Evolutionary conservation across 345 rosid genomes (phyloP).

Genomic region (Camelina hispida): DNA sequence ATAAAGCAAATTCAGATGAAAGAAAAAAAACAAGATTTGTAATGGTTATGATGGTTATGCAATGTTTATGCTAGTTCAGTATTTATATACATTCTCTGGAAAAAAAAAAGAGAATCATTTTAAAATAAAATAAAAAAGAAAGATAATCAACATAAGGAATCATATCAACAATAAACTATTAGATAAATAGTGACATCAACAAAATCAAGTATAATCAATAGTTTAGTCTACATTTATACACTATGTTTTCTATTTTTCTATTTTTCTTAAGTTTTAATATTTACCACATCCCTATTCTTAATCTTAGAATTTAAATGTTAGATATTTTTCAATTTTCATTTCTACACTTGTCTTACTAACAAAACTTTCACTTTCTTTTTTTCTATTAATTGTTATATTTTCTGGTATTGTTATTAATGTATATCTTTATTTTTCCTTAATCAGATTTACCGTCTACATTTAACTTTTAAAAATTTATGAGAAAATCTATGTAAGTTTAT

Average conservation of each 20-base stretch:
- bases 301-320: neutral
- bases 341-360: neutral
- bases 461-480: neutral
- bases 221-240: neutral
- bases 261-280: neutral
- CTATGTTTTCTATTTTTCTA: neutral
- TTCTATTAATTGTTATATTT: neutral
- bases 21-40: neutral
- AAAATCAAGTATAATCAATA: neutral
- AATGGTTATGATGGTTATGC: neutral
- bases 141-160: neutral
- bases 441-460: neutral
- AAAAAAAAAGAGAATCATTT: too few species aligned
- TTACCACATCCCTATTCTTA: slow-evolving; percentile 5
- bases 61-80: neutral
- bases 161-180: neutral
- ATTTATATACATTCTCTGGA: neutral
- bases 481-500: neutral
- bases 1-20: too few species aligned
- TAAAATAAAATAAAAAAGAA: too few species aligned
- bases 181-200: neutral
- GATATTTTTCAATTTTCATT: neutral
- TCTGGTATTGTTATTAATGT: neutral
- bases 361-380: neutral
- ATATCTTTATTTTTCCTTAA: neutral